Evolutionary conservation across 2,329 filamentous ascomycete species (phyloP), one percentile per base, ranked within the genome.

Genomic region (Mollisiaceae sp.): DNA sequence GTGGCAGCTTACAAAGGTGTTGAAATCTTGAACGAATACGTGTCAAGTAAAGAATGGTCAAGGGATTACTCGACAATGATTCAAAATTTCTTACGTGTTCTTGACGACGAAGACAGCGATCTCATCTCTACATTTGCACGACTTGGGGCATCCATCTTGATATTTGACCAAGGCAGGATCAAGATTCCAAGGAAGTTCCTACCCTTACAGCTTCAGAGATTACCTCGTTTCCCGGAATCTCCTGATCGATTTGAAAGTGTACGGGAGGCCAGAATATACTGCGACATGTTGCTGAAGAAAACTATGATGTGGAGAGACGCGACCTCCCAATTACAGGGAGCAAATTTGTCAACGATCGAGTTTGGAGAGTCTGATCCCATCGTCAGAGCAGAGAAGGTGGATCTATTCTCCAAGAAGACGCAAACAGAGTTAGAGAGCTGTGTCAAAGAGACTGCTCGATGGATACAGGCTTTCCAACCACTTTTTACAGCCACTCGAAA

Each of bases 281-380:
- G 39, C 24, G 57, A 59, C 20, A 35, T 47, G 24, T 47, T 59
- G 27, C n/a, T 32, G 1, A 32, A 35, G 15, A 59, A 47, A 47
- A 20, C 57, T 32, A 15, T 59, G 41, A 59, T 38, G 9, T 59
- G 57, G 57, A 41, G 39, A 35, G 39, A 59, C 4, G 57, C 38
- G 18, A 20, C 15, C 20, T 22, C 35, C 11, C 24, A 59, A 18
- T 22, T 47, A 2, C 24, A 59, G 6, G 11, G 14, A n/a, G 8
- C 5, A 18, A 35, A 18, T 36, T 47, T 32, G 12, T 20, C 38
- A n/a, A 18, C 18, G 11, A 14, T 59, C 22, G 57, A 59, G 14
- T 59, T 59, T 14, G 57, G 57, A 45, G 41, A 47, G 38, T 14
- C 18, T 27, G 57, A 59, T 45, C 39, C 57, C 38, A n/a, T 20